These are phyloP conservation scores for Cryptococcus sp. DNA, from an alignment of 1,284 basidiomycete genomes.

Conservation along the genomic window DNA sequence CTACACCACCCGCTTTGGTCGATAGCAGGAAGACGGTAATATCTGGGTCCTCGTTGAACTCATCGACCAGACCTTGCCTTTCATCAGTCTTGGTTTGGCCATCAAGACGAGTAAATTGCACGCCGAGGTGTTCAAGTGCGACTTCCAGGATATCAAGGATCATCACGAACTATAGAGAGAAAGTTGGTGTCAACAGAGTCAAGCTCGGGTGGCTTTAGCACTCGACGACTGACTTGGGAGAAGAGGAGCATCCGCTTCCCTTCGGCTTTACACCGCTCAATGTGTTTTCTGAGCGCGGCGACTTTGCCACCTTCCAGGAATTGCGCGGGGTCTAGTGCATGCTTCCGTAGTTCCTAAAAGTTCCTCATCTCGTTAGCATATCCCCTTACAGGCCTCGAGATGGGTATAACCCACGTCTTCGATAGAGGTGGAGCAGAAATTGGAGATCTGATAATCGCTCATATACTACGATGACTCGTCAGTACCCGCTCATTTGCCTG, in stretches of 20 bases:
- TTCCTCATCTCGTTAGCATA: constrained; percentile 3
- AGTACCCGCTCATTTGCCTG: background rate
- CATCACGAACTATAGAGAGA: constrained; percentile 77
- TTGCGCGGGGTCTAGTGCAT: constrained; percentile 69
- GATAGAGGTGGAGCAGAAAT: constrained; percentile 65
- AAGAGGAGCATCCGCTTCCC: constrained; percentile 88
- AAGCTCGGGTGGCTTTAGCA: constrained; percentile 1
- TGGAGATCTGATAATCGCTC: constrained; percentile 90
- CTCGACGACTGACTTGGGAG: constrained; percentile 67
- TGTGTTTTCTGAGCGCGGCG: constrained; percentile 68
- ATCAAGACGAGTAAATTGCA: constrained; percentile 84
- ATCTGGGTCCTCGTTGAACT: constrained; percentile 90
- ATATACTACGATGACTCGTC: constrained; percentile 54
- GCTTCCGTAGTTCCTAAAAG: constrained; percentile 73
- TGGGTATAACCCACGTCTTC: constrained; percentile 66
- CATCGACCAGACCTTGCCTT: constrained; percentile 89
- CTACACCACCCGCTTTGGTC: constrained; percentile 80
- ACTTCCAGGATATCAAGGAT: constrained; percentile 88
- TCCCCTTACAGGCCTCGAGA: background rate
- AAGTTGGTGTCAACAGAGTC: background rate
- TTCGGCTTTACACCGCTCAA: constrained; percentile 69
- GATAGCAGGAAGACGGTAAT: constrained; percentile 93
- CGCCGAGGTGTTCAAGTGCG: constrained; percentile 74
- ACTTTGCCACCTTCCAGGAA: constrained; percentile 93
- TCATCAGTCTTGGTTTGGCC: constrained; percentile 93